These are phyloP conservation scores for Phymatotrichopsis omnivora DNA, from an alignment of 2,329 filamentous ascomycete genomes.

Conservation along the genomic window DNA sequence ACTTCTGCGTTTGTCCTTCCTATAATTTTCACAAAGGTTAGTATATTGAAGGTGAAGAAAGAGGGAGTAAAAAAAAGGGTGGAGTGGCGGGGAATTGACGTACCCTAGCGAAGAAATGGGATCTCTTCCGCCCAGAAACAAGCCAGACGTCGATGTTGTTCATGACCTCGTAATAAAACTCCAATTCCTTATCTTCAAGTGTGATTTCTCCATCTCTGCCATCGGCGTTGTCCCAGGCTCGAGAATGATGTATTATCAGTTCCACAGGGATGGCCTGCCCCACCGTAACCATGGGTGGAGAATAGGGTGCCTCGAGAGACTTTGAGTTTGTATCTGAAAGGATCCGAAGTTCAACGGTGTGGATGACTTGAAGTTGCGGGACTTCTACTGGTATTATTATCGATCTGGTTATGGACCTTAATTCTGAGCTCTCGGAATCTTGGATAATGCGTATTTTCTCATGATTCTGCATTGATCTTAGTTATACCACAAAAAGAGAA, in stretches of 20 bases:
- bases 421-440: conserved; percentile 22
- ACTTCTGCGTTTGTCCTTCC: conserved; percentile 41
- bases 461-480: too few relatives aligned
- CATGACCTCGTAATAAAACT: conserved; percentile 79
- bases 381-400: conserved; percentile 87
- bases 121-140: conserved; percentile 68
- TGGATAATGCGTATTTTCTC: conserved; percentile 19
- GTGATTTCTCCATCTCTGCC: conserved; percentile 28
- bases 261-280: conserved; percentile 42
- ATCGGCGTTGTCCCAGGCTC: conserved; percentile 40
- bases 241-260: conserved; percentile 45
- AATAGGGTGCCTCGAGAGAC: conserved; percentile 33
- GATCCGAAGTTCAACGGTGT: conserved; percentile 61
- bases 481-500: too few relatives aligned
- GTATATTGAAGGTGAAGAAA: conserved; percentile 32
- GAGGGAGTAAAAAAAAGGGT: conserved; percentile 29
- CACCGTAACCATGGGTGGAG: conserved; percentile 36
- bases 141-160: conserved; percentile 61
- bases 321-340: conserved; percentile 33
- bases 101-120: conserved; percentile 51
- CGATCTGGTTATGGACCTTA: conserved; percentile 46
- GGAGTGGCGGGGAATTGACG: conserved; percentile 35
- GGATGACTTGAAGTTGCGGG: conserved; percentile 69
- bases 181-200: conserved; percentile 42
- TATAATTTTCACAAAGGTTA: conserved; percentile 27